Evolutionary conservation across 768 basidiomycete genomes (phyloP).

Genomic region (Coprinopsis sp.): DNA sequence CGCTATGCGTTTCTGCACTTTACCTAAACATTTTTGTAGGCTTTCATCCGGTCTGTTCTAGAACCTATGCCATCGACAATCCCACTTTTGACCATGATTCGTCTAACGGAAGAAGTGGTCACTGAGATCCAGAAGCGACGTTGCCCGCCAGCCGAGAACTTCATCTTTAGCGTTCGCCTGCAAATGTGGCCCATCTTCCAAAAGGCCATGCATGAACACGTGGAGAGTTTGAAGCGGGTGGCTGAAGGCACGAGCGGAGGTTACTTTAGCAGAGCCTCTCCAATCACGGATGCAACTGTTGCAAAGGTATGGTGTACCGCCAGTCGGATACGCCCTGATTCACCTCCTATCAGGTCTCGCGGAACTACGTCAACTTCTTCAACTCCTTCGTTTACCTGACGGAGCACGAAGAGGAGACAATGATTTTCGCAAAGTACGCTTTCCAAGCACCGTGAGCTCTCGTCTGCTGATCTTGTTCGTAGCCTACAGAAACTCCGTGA

Average conservation of each 20-base stretch:
- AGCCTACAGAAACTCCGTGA: conserved; percentile 84
- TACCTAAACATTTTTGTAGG: conserved; percentile 33
- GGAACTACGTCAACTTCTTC: conserved; percentile 77
- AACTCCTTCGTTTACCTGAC: conserved; percentile 78
- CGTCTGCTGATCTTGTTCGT: conserved; percentile 8
- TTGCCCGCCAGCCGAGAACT: conserved; percentile 77
- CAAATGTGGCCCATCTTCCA: conserved; percentile 94
- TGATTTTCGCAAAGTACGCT: conserved; percentile 91
- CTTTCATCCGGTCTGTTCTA: conserved; percentile 62
- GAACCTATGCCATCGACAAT: conserved; percentile 72
- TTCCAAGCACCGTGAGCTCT: neutral
- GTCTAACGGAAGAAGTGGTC: conserved; percentile 79
- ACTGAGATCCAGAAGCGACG: conserved; percentile 70
- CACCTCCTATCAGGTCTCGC: conserved; percentile 49
- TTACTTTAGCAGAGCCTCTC: conserved; percentile 56
- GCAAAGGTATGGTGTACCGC: conserved; percentile 42
- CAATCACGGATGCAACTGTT: conserved; percentile 67
- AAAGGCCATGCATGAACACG: conserved; percentile 79
- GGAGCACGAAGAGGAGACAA: conserved; percentile 83
- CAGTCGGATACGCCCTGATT: neutral
- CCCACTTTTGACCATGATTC: conserved; percentile 85
- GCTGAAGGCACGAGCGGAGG: conserved; percentile 66
- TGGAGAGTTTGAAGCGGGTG: conserved; percentile 76
- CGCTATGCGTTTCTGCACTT: neutral
- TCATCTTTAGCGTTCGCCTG: conserved; percentile 74